Conservation (phyloP, 805 yeast genomes). For the Zygosaccharomyces rouxii region DNA sequence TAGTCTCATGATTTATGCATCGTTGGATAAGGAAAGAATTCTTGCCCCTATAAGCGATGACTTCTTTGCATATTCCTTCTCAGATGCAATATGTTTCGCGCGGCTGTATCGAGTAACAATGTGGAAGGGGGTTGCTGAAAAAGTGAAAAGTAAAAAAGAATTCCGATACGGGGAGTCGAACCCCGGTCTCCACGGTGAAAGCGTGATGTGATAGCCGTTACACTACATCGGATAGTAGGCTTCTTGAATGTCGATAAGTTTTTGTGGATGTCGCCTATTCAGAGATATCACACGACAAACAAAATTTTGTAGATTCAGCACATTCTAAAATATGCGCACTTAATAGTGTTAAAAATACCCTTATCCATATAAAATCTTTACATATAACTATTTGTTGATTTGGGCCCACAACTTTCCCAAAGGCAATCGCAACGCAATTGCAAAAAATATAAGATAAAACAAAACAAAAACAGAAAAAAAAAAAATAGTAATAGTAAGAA, state of each 20-base stretch:
- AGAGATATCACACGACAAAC: too few relatives aligned
- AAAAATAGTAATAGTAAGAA: background rate
- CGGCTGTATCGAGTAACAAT: background rate
- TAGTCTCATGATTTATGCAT: too few relatives aligned
- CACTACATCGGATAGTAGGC: slow-evolving; percentile 1
- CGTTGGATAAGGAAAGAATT: background rate
- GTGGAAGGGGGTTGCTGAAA: too few relatives aligned
- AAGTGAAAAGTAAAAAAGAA: too few relatives aligned
- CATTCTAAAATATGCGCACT: too few relatives aligned
- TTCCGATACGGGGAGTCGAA: slow-evolving; percentile 7
- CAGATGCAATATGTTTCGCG: background rate
- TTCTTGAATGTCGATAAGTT: too few relatives aligned
- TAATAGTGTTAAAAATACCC: background rate
- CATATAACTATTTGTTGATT: background rate
- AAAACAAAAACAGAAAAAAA: slow-evolving; percentile 1
- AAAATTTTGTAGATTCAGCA: too few relatives aligned
- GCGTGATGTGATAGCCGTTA: slow-evolving; percentile 6
- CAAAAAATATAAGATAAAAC: background rate
- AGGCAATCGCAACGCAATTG: background rate
- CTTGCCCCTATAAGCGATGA: background rate
- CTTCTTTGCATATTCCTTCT: too few relatives aligned
- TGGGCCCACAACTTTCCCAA: background rate
- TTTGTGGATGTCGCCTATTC: too few relatives aligned
- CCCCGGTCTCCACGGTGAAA: slow-evolving; percentile 8
- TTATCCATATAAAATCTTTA: slow-evolving; percentile 1